A percentile compares a stretch with the other conserved stretches of the same genome.
phyloP scores from a whole-genome alignment of 768 basidiomycete species.

The Tephrocybe sp. region DNA sequence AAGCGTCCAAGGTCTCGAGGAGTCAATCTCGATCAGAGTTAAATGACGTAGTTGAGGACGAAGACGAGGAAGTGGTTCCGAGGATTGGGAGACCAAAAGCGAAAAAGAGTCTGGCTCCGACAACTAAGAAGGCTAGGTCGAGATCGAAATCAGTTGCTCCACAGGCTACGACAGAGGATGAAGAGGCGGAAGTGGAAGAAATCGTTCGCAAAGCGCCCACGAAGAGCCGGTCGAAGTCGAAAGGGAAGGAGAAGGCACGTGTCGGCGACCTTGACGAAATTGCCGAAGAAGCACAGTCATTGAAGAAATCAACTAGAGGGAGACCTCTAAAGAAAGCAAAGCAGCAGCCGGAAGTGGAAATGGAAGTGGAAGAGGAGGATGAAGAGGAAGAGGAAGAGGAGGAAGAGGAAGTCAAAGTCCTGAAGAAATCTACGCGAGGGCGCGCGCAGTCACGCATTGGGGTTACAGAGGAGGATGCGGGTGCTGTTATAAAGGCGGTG shows the following conservation, averaged over 20 bases:
- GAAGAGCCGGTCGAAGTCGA: constrained; percentile 11
- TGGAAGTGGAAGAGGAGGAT: not conserved
- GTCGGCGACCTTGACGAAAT: constrained; percentile 3
- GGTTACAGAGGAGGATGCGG: constrained; percentile 8
- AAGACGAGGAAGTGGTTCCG: constrained; percentile 17
- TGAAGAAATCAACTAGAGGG: constrained; percentile 9
- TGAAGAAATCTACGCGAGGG: constrained; percentile 8
- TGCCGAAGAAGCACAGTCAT: not conserved
- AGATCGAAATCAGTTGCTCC: constrained; percentile 21
- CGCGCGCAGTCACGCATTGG: constrained; percentile 2
- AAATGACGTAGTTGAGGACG: constrained; percentile 22
- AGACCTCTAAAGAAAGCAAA: constrained; percentile 10
- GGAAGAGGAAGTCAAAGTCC: not conserved
- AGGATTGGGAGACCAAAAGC: constrained; percentile 6
- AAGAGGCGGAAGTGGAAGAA: constrained; percentile 13
- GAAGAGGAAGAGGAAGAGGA: constrained; percentile 6
- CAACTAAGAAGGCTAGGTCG: constrained; percentile 20
- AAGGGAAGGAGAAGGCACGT: constrained; percentile 10
- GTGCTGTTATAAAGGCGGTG: constrained; percentile 3
- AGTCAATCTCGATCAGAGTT: constrained; percentile 16
- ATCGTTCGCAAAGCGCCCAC: constrained; percentile 6
- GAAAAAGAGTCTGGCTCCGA: constrained; percentile 9
- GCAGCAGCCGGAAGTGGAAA: constrained; percentile 12
- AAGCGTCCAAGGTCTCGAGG: constrained; percentile 13
- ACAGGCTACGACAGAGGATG: constrained; percentile 14